Base-by-base conservation (phyloP, 805 yeast species). In the Candida khao-thaluensis region DNA sequence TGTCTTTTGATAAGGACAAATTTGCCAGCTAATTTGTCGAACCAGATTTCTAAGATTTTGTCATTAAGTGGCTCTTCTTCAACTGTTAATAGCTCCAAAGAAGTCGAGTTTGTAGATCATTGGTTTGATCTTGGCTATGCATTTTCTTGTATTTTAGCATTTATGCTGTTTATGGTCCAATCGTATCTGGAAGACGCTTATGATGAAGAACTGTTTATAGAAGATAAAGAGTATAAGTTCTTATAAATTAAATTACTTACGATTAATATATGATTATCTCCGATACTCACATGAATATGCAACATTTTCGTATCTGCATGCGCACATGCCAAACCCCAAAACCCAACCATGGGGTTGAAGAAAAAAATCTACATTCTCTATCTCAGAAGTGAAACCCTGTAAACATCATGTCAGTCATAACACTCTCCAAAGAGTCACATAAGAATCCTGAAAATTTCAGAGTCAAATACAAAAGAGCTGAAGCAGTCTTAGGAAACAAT, bases 61-160 rank as follows among this genome's bases (percentile, higher is more conserved):
- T 64, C 71, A 7, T 51, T 69, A 17, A 51, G 68, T 9, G 68
- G 68, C 3, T 51, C 59, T 3, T 44, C 40, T n/a, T 44, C 52
- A 17, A 33, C 51, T 14, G 43, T 50, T 17, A 27, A 49, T 25
- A 48, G 52, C 5, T 44, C 51, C 21, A 60, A 47, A 35, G 73
- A 71, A 46, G 68, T 69, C n/a, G 64, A 60, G 17, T 74, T 72
- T 48, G 66, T 76, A 15, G 79, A 75, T 43, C 54, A 56, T 15
- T 73, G 77, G 77, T 76, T 74, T 45, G 79, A 75, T 46, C 63
- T 71, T 51, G 69, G 76, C 30, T 76, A 74, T 56, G 76, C 68
- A 9, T 28, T 69, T 5, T 59, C 77, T 8, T 64, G 74, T 46
- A 45, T 69, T 2, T 43, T 53, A 1, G 66, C 77, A 3, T 33